phyloP scores from a whole-genome alignment of 208 protist genomes.

The Leishmania mexicana region DNA sequence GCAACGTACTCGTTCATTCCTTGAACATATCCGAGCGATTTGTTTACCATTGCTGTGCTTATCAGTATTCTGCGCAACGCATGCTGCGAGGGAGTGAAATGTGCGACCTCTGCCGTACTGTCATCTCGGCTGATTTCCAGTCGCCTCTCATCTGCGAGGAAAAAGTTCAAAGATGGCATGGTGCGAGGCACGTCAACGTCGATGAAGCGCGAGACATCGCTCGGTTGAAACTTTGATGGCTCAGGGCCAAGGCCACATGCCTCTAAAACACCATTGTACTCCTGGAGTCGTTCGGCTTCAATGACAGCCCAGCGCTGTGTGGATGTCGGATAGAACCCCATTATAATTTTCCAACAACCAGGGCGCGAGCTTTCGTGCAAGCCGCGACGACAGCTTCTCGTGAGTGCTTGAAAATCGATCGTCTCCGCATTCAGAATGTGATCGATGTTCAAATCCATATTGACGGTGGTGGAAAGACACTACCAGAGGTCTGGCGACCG shows the following conservation, averaged over 20 bases:
- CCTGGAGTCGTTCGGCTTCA: constrained; percentile 16
- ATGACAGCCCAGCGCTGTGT: constrained; percentile 36
- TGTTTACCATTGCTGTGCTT: constrained; percentile 65
- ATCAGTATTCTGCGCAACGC: constrained; percentile 72
- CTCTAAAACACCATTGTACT: constrained; percentile 18
- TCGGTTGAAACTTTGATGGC: background rate
- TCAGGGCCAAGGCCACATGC: constrained; percentile 21
- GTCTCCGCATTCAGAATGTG: constrained; percentile 20
- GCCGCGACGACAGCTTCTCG: constrained; percentile 52
- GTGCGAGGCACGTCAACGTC: constrained; percentile 85
- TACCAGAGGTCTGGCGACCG: background rate
- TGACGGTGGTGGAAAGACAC: background rate
- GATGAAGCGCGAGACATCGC: constrained; percentile 35
- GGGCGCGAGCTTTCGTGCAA: constrained; percentile 43
- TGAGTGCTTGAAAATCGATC: constrained; percentile 39
- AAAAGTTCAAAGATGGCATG: constrained; percentile 84
- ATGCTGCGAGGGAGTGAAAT: constrained; percentile 45
- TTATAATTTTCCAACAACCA: constrained; percentile 72
- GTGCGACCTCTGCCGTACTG: background rate
- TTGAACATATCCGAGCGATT: constrained; percentile 79
- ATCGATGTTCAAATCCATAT: constrained; percentile 21
- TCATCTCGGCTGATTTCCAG: background rate
- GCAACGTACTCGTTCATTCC: constrained; percentile 87
- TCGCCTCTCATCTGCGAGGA: constrained; percentile 24
- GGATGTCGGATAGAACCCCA: constrained; percentile 63